Evolutionary conservation across 805 yeast genomes (phyloP).

Genomic region (Spathaspora boniae): DNA sequence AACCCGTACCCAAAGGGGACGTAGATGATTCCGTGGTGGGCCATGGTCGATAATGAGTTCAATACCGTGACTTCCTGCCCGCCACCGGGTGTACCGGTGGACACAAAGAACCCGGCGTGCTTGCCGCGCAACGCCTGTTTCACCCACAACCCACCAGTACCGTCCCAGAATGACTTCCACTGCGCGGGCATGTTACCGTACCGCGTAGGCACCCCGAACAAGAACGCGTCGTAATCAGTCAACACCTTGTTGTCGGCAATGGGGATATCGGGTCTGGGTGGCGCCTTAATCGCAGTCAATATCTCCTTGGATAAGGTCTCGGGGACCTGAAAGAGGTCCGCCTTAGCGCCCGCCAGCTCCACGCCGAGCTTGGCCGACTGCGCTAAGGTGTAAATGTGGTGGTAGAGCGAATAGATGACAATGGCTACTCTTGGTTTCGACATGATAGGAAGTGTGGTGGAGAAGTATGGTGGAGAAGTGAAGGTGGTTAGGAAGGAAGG

Average conservation of each 20-base stretch:
- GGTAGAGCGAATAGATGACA: constrained; percentile 76
- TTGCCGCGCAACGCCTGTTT: constrained; percentile 67
- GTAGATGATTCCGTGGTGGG: constrained; percentile 76
- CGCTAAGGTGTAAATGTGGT: constrained; percentile 70
- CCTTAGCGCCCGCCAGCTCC: constrained; percentile 55
- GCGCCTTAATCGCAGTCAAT: constrained; percentile 15
- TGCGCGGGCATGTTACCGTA: constrained; percentile 77
- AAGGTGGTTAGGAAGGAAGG: neutral
- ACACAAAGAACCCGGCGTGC: constrained; percentile 68
- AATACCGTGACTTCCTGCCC: constrained; percentile 73
- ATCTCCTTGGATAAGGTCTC: constrained; percentile 18
- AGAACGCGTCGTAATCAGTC: constrained; percentile 63
- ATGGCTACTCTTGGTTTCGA: constrained; percentile 43
- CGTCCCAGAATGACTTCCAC: constrained; percentile 75
- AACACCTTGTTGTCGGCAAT: constrained; percentile 56
- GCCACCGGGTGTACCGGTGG: constrained; percentile 74
- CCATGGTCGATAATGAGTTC: constrained; percentile 56
- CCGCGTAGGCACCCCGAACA: constrained; percentile 82
- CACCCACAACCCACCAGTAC: constrained; percentile 77
- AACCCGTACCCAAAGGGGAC: constrained; percentile 75
- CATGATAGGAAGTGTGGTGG: too few relatives aligned
- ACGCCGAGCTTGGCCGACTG: constrained; percentile 66
- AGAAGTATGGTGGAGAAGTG: too few relatives aligned
- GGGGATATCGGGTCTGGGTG: constrained; percentile 41
- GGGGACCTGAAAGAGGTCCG: constrained; percentile 61